Evolutionary conservation across 371 early-diverging fungal species (phyloP).

Genomic region (Zopfochytrium polystomum): DNA sequence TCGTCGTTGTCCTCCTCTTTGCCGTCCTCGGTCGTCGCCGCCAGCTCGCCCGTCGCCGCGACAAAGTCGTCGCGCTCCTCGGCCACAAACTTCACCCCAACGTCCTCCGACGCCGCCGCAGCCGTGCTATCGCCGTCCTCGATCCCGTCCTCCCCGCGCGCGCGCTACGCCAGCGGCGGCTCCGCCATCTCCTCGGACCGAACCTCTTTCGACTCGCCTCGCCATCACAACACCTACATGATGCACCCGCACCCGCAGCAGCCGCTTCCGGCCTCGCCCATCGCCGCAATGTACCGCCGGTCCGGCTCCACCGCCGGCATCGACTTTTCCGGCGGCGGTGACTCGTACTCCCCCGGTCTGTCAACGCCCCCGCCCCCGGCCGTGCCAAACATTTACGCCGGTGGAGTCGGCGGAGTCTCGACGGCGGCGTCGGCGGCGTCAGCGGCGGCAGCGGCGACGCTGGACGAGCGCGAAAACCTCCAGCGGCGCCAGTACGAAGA

Average conservation of each 20-base stretch:
- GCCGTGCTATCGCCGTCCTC: no score
- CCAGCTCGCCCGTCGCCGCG: background rate
- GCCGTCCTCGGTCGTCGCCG: background rate
- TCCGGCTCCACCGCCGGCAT: background rate
- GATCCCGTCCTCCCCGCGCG: no score
- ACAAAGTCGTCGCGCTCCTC: background rate
- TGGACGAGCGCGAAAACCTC: background rate
- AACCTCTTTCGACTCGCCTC: no score
- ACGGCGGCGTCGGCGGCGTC: background rate
- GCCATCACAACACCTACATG: no score
- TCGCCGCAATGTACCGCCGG: background rate
- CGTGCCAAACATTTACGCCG: background rate
- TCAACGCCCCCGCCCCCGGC: no score
- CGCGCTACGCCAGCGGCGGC: no score
- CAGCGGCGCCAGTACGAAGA: background rate
- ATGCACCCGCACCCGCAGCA: conserved; percentile 1
- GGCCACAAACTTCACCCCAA: background rate
- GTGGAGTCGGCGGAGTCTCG: background rate
- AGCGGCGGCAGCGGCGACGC: background rate
- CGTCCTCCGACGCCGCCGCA: background rate
- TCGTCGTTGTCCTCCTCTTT: background rate
- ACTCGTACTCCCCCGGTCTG: no score
- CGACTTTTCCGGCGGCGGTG: background rate
- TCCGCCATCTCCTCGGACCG: no score
- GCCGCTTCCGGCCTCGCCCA: background rate